These are phyloP conservation scores for Agaricus bisporus DNA, from an alignment of 768 basidiomycete species.

Conservation along the genomic window DNA sequence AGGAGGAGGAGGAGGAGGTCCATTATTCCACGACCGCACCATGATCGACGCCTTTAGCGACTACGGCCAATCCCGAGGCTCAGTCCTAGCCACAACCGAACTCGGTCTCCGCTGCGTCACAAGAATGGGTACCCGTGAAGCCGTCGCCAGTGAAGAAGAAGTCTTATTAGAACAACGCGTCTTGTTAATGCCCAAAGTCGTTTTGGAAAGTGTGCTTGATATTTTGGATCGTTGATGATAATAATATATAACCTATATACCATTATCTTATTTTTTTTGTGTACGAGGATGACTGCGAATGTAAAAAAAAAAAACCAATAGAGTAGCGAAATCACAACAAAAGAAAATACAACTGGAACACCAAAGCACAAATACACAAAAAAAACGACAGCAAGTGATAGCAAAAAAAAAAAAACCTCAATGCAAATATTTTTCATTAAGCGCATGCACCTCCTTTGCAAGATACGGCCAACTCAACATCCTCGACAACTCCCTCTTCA, in stretches of 20 bases:
- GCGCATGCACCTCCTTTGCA: constrained; percentile 75
- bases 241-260: too few relatives aligned
- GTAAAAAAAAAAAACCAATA: background rate
- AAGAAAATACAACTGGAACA: too few relatives aligned
- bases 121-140: constrained; percentile 11
- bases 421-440: constrained; percentile 79
- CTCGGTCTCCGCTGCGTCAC: constrained; percentile 65
- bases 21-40: constrained; percentile 24
- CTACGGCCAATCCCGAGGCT: constrained; percentile 42
- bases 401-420: constrained; percentile 12
- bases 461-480: constrained; percentile 82
- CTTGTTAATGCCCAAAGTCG: constrained; percentile 68
- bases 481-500: constrained; percentile 56
- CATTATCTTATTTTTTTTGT: too few relatives aligned
- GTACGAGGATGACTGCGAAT: too few relatives aligned
- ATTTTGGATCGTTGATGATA: constrained; percentile 21
- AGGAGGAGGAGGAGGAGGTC: constrained; percentile 12
- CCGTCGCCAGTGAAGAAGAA: constrained; percentile 23
- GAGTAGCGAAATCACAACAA: too few relatives aligned
- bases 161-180: constrained; percentile 49
- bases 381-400: background rate
- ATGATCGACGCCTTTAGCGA: constrained; percentile 65
- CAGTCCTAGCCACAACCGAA: constrained; percentile 65
- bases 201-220: constrained; percentile 62
- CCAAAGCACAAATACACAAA: background rate